phyloP scores from a whole-genome alignment of 108 stramenopile genomes.

The Mayamaea pseudoterrestris region DNA sequence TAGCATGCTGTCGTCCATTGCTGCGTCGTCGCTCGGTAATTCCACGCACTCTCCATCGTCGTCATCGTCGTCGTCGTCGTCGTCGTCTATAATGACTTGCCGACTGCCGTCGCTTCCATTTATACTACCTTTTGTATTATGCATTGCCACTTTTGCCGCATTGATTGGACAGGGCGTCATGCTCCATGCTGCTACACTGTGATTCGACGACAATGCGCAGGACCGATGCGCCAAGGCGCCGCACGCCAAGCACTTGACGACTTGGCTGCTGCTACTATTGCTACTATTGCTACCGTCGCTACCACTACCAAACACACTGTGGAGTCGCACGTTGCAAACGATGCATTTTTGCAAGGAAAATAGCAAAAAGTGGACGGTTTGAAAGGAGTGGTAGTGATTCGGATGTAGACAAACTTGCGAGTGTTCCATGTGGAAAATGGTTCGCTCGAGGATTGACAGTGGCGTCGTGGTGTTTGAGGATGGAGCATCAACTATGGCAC shows the following conservation, averaged over 20 bases:
- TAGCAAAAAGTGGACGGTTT: constrained; percentile 27
- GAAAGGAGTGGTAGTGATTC: constrained; percentile 56
- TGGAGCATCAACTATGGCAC: too few species aligned
- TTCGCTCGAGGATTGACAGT: too few species aligned
- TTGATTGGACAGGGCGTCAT: constrained; percentile 23
- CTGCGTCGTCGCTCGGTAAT: background rate
- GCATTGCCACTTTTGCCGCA: background rate
- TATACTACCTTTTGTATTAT: background rate
- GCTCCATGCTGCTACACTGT: constrained; percentile 17
- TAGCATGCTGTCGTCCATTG: background rate
- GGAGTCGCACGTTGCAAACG: constrained; percentile 34
- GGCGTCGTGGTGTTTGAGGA: too few species aligned
- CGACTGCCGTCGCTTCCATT: background rate
- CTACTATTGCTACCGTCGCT: constrained; percentile 3
- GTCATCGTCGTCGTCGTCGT: background rate
- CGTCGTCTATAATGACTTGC: background rate
- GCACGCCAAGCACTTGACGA: constrained; percentile 57
- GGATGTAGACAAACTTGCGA: constrained; percentile 21
- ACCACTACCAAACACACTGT: too few species aligned
- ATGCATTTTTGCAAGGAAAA: constrained; percentile 39
- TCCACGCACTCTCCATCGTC: background rate
- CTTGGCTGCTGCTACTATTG: constrained; percentile 8
- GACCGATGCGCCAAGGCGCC: constrained; percentile 54
- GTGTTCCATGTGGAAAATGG: constrained; percentile 8
- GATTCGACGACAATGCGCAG: constrained; percentile 34